Evolutionary conservation across 139 green algal species (phyloP), one percentile per base, ranked within the genome.

Genomic region (Auxenochlorella pyrenoidosa): DNA sequence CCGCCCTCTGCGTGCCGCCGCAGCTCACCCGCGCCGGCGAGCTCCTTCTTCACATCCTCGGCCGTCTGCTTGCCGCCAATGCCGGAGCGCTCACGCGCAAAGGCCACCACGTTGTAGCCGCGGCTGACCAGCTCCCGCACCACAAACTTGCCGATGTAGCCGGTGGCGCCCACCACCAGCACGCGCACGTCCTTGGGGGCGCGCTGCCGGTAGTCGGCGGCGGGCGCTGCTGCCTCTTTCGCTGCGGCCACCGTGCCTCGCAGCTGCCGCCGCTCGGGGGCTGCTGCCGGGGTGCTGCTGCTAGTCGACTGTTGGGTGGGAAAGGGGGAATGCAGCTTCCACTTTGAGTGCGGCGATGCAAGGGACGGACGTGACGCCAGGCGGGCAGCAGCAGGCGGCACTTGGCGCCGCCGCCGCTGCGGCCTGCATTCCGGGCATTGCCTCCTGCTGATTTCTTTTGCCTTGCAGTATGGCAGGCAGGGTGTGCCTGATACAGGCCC

Each of bases 121-220:
- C 93, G 91, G 34, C 80, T 84, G 2, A 96, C 86, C 79, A 96
- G 90, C 84, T 96, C 95, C 75, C 92, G 90, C 1, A 92, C 91
- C 32, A 98, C 96, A 86, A 93, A 97, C 83, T 95, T 96, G 83
- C 98, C 98, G 81, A 99, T 99, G 94, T 99, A 99, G 26, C 98
- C 98, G 0, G 98, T 99, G 47, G 95, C 90, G 1, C 97, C 97
- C 8, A 98, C 95, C 70, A 99, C 96, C 58, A 99, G 86, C 38
- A 99, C 96, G 15, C 92, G 93, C 22, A 98, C 83, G 65, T 99
- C 95, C 76, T 95, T 89, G 43, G 93, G 86, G 0, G 89, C 86
- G 75, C 92, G 93, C 32, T 79, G 82, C 18, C 94, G 89, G 91
- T 94, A 98, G 82, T 96, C 94, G 0, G 77, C 58, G 1, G 32